phyloP scores from a whole-genome alignment of 805 yeast genomes.

The Komagataella phaffii region DNA sequence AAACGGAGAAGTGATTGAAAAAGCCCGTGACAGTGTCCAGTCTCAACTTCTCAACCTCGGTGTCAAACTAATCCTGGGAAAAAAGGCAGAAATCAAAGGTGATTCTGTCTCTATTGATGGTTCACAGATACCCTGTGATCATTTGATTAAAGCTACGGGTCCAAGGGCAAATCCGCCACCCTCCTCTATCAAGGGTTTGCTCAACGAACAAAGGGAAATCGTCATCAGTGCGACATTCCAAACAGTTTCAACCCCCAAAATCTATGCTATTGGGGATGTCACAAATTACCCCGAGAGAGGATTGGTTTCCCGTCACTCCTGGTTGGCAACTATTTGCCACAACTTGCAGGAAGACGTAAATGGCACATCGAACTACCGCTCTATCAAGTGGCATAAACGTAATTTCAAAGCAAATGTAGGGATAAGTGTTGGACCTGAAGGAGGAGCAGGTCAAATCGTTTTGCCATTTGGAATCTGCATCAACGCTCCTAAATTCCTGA shows the following conservation, averaged over 20 bases:
- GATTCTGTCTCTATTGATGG: conserved; percentile 1
- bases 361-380: background rate
- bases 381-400: conserved; percentile 1
- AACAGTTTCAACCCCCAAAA: conserved; percentile 5
- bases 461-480: conserved; percentile 6
- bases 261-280: conserved; percentile 22
- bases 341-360: conserved; percentile 7
- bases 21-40: conserved; percentile 1
- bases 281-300: conserved; percentile 12
- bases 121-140: conserved; percentile 4
- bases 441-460: conserved; percentile 14
- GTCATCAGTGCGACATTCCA: conserved; percentile 11
- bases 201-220: conserved; percentile 6
- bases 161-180: conserved; percentile 1
- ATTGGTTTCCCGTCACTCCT: conserved; percentile 4
- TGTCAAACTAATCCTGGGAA: conserved; percentile 7
- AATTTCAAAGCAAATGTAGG: background rate
- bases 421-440: conserved; percentile 12
- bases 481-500: no score
- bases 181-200: conserved; percentile 1
- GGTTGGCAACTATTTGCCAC: conserved; percentile 6
- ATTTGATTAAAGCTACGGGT: conserved; percentile 4
- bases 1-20: background rate
- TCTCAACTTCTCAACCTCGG: conserved; percentile 4
- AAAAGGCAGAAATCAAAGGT: conserved; percentile 3